phyloP scores from a whole-genome alignment of 306 rosid species.

The Prunus fruticosa region DNA sequence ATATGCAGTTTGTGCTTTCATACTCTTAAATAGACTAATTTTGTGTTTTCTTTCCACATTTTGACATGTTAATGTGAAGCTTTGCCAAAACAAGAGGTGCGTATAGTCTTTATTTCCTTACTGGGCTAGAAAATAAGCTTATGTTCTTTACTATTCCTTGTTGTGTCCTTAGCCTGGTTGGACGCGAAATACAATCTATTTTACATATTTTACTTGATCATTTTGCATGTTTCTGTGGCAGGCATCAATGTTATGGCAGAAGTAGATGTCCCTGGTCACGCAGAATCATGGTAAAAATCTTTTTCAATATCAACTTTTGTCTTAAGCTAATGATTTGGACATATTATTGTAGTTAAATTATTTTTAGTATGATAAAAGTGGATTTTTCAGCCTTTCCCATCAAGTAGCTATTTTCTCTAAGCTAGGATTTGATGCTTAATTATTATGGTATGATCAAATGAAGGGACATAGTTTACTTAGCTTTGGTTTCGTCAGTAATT shows the following conservation, averaged over 20 bases:
- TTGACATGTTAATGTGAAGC: slow-evolving; percentile 45
- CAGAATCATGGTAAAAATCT: slow-evolving; percentile 73
- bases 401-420: background rate
- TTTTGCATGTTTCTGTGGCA: slow-evolving; percentile 37
- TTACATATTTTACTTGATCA: slow-evolving; percentile 13
- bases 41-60: slow-evolving; percentile 37
- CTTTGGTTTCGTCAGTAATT: background rate
- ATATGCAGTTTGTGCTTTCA: slow-evolving; percentile 22
- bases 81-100: slow-evolving; percentile 88
- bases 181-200: slow-evolving; percentile 8
- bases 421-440: background rate
- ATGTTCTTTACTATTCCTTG: background rate
- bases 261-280: slow-evolving; percentile 96
- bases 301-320: slow-evolving; percentile 15
- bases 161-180: background rate
- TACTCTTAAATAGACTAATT: slow-evolving; percentile 30
- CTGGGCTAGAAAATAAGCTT: slow-evolving; percentile 2
- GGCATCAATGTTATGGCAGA: slow-evolving; percentile 96
- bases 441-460: background rate
- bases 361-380: background rate
- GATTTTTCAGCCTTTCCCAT: background rate
- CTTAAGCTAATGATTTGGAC: slow-evolving; percentile 1
- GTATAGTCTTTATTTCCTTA: slow-evolving; percentile 32
- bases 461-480: background rate
- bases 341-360: background rate